These are phyloP conservation scores for Musa itinerans DNA, from an alignment of 176 grass and related monocot genomes.

Conservation along the genomic window DNA sequence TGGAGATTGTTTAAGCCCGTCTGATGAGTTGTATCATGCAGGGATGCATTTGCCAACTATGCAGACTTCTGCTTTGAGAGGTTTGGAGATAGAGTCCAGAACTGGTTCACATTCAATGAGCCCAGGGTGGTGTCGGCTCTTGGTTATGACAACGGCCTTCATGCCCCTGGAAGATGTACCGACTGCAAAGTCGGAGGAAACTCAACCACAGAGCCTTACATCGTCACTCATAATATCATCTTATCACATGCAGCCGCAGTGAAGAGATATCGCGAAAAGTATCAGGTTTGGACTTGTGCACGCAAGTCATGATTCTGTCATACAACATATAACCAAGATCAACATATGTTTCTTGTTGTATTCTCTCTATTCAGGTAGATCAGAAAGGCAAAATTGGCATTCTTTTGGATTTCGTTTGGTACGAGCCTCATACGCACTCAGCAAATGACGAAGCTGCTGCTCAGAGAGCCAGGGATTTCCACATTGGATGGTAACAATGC, in stretches of 20 bases:
- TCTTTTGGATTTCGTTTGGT: constrained; percentile 62
- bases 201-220: constrained; percentile 45
- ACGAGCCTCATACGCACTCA: constrained; percentile 57
- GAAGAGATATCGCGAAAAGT: constrained; percentile 44
- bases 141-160: constrained; percentile 46
- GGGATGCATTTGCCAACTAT: constrained; percentile 29
- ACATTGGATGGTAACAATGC: constrained; percentile 66
- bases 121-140: constrained; percentile 39
- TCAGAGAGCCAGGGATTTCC: constrained; percentile 87
- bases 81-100: constrained; percentile 48
- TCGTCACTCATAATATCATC: constrained; percentile 46
- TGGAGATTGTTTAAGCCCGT: background rate
- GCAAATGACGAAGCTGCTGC: constrained; percentile 56
- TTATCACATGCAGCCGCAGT: constrained; percentile 48
- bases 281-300: constrained; percentile 26
- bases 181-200: constrained; percentile 32
- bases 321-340: background rate
- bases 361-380: constrained; percentile 7
- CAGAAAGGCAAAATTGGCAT: constrained; percentile 51
- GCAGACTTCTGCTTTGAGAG: constrained; percentile 42
- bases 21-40: constrained; percentile 4
- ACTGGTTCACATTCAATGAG: constrained; percentile 51
- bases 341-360: background rate
- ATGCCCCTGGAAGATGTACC: constrained; percentile 41
- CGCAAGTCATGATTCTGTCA: no score